Evolutionary conservation across 495 filamentous ascomycete genomes (phyloP).

Genomic region (Tuber magnatum): DNA sequence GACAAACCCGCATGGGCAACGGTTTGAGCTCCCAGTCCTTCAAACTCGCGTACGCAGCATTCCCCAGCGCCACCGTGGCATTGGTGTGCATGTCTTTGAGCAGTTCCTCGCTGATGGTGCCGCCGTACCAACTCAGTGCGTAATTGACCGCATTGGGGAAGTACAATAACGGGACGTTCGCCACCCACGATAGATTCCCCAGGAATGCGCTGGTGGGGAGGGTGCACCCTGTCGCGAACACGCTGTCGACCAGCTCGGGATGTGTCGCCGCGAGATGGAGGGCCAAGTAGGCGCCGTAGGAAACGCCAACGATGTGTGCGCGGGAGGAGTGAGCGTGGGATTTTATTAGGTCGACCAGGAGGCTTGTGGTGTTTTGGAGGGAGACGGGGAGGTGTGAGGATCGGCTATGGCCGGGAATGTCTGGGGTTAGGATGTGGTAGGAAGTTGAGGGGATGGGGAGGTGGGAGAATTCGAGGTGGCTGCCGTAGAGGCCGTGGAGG

Average conservation of each 20-base stretch:
- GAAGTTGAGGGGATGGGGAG: conserved; percentile 2
- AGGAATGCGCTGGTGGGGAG: background rate
- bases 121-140: background rate
- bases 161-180: background rate
- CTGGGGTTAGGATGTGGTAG: background rate
- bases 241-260: background rate
- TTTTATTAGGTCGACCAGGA: background rate
- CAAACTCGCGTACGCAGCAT: background rate
- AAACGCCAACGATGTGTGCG: background rate
- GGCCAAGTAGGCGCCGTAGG: background rate
- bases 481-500: conserved; percentile 1
- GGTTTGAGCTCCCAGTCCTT: background rate
- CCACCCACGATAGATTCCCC: background rate
- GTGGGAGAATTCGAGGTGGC: background rate
- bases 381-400: conserved; percentile 5
- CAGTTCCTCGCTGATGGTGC: background rate
- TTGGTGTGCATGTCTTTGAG: background rate
- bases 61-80: background rate
- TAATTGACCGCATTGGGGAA: background rate
- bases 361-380: background rate
- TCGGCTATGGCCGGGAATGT: background rate
- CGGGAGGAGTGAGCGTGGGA: conserved; percentile 2
- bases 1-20: background rate
- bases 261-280: background rate
- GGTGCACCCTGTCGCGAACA: background rate